Evolutionary conservation across 176 grass and related monocot species (phyloP).

Genomic region (Alopecurus myosuroides): DNA sequence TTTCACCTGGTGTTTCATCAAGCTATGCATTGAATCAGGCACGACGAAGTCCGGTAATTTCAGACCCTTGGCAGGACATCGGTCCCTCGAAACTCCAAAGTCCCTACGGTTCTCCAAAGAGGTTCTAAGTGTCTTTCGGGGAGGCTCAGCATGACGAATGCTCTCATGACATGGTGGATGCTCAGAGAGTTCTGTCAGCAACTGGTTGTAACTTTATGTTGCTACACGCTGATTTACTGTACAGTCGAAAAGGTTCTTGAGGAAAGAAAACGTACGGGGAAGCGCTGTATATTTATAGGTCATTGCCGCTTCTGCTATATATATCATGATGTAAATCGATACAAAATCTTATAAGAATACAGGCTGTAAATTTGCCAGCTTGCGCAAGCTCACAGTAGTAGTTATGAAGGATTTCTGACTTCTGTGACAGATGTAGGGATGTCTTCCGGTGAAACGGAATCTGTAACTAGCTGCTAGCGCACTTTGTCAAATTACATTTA

Average conservation of each 20-base stretch:
- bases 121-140: slow-evolving; percentile 31
- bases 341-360: slow-evolving; percentile 11
- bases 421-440: neutral
- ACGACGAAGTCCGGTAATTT: slow-evolving; percentile 21
- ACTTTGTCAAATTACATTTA: neutral
- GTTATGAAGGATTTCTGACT: neutral
- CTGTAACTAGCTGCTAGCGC: neutral
- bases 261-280: neutral
- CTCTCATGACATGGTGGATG: neutral
- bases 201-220: neutral
- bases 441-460: neutral
- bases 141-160: neutral
- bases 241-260: slow-evolving; percentile 11
- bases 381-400: neutral
- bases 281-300: slow-evolving; percentile 33
- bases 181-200: neutral
- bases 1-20: slow-evolving; percentile 26
- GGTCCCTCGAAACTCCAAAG: slow-evolving; percentile 39
- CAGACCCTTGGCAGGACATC: slow-evolving; percentile 55
- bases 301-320: neutral
- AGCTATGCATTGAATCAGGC: slow-evolving; percentile 39
- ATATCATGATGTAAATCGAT: slow-evolving; percentile 19
- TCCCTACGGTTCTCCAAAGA: slow-evolving; percentile 68
- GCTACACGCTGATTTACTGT: slow-evolving; percentile 15
- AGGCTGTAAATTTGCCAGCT: slow-evolving; percentile 3